phyloP scores from a whole-genome alignment of 805 yeast species.

The Sungouiozyma ichnusensis region DNA sequence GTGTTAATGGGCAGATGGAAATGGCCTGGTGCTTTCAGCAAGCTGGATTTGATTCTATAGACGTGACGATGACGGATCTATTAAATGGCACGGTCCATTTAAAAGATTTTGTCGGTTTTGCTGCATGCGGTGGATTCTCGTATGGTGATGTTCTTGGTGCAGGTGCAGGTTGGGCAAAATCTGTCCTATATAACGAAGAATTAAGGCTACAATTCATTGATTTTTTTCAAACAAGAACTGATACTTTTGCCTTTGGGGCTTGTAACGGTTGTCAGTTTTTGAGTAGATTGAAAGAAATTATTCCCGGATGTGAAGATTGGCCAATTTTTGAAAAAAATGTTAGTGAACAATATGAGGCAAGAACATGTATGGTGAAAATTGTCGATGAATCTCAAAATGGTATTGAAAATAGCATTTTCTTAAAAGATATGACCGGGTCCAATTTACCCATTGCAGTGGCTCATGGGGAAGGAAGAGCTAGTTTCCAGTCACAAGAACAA shows the following conservation, averaged over 20 bases:
- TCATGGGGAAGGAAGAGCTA: constrained; percentile 95
- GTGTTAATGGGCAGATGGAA: constrained; percentile 95
- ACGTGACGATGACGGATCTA: constrained; percentile 94
- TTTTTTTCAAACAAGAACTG: constrained; percentile 77
- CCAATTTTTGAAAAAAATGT: constrained; percentile 86
- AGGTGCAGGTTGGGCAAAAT: constrained; percentile 98
- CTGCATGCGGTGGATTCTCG: constrained; percentile 98
- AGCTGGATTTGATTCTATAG: constrained; percentile 90
- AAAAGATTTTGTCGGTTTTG: constrained; percentile 79
- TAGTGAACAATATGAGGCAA: constrained; percentile 94
- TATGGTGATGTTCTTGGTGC: constrained; percentile 99
- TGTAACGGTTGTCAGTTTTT: constrained; percentile 98
- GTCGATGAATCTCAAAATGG: constrained; percentile 38
- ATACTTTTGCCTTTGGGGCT: constrained; percentile 95
- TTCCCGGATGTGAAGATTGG: constrained; percentile 90
- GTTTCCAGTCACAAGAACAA: constrained; percentile 41
- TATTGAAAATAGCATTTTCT: constrained; percentile 48
- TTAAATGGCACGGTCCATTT: constrained; percentile 60
- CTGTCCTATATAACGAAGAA: constrained; percentile 73
- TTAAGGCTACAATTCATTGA: constrained; percentile 66
- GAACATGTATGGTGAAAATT: constrained; percentile 82
- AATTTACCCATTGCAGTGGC: constrained; percentile 94
- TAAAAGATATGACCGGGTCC: constrained; percentile 87
- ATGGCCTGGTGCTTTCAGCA: constrained; percentile 96
- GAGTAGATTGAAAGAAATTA: constrained; percentile 65